Base-by-base conservation (phyloP, 106 monocot species). In the Acorus calamus region DNA sequence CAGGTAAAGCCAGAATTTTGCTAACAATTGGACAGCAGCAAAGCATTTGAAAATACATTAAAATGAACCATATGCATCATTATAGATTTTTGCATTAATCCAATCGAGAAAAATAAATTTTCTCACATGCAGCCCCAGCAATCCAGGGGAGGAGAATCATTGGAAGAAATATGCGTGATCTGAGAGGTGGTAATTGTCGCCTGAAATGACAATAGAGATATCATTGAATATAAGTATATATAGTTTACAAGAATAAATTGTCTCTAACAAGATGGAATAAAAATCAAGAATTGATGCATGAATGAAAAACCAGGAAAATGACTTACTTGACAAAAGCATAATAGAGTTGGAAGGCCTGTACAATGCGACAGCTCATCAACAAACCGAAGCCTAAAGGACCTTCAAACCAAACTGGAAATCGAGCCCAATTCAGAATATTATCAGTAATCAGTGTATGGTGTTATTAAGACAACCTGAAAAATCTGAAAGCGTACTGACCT, bases 331-430 rank as follows among this genome's bases (percentile, higher is more conserved):
- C 71, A 71, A 77, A 77, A 41, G 66, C 46, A 52, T 71, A 48
- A 66, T 77, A 71, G 5, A 77, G 61, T 53, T 77, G 69, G 49
- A 66, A 71, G 55, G 55, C 71, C 49, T 71, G 77, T 55, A 71
- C 59, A 61, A 77, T 77, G 53, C 77, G 77, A 50, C 60, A 77
- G 77, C 69, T 71, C 71, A 77, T 71, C 50, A 77, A 77, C 61
- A 77, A 71, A 66, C 71, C 77, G 61, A 77, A 77, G 4, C 71
- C 71, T 44, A 77, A 47, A 58, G 77, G 71, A 61, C 77, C 77
- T 71, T 71, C 71, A 71, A 70, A 53, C 77, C 71, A 77, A 4
- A 77, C 77, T 77, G 55, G 9, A 68, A 68, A 50, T 59, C 47
- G 43, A 64, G 42, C 2, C 55, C 42, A 12, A 48, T 47, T 28